Conservation (phyloP, 2,329 filamentous ascomycete genomes). For the Fusarium virguliforme region DNA sequence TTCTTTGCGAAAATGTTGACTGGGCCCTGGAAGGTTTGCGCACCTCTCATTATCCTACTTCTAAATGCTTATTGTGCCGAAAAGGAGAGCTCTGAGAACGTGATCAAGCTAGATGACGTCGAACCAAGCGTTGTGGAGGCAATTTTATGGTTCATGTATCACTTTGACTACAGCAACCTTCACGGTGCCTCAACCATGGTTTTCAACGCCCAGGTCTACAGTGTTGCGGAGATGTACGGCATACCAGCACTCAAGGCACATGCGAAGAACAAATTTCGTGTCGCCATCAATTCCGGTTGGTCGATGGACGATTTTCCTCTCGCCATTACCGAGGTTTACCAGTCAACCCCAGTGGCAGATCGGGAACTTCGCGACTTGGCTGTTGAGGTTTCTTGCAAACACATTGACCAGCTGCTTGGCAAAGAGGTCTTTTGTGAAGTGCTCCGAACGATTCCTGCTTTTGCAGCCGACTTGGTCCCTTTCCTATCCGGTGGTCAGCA, state of each 20-base stretch:
- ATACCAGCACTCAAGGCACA: constrained; percentile 2
- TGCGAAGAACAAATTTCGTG: background rate
- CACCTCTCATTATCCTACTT: too few relatives aligned
- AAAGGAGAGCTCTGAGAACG: constrained; percentile 17
- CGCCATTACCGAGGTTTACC: background rate
- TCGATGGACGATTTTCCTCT: constrained; percentile 11
- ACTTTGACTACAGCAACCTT: background rate
- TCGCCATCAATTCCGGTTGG: background rate
- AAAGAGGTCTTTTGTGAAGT: background rate
- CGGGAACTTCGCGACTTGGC: constrained; percentile 22
- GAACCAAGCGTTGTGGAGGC: constrained; percentile 10
- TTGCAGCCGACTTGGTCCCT: constrained; percentile 16
- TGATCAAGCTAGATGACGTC: constrained; percentile 15
- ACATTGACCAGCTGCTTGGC: background rate
- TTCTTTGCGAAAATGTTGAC: background rate
- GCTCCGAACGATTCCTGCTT: background rate
- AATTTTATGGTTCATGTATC: constrained; percentile 27
- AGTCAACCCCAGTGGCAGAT: background rate
- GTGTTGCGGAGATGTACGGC: constrained; percentile 24
- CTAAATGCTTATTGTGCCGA: background rate
- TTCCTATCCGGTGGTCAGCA: background rate
- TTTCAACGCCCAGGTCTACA: constrained; percentile 19
- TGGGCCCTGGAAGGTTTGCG: constrained; percentile 9
- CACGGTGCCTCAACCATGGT: background rate
- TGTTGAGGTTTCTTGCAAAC: background rate